Conservation (phyloP, 2,329 filamentous ascomycete genomes). For the Colletotrichum brevisporum region DNA sequence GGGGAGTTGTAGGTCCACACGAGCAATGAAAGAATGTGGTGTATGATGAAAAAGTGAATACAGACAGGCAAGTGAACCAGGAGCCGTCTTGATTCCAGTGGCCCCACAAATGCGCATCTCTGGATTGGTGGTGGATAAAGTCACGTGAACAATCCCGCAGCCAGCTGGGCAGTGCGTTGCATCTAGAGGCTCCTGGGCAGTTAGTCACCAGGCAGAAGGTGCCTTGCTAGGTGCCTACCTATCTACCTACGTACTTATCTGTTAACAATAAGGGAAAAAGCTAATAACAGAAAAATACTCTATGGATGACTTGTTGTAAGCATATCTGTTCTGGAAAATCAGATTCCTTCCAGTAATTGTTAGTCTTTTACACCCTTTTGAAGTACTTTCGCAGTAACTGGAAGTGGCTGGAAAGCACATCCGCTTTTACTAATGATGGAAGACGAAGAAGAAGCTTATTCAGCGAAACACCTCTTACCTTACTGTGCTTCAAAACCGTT, state of each 20-base stretch:
- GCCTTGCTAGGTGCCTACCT: no score
- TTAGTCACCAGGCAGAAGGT: no score
- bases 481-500: not conserved
- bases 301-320: no score
- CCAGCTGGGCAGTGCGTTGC: no score
- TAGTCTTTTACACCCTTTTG: no score
- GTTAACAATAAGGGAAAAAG: no score
- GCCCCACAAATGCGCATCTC: slow-evolving; percentile 12
- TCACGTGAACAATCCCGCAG: not conserved
- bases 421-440: slow-evolving; percentile 13
- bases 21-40: slow-evolving; percentile 33
- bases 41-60: slow-evolving; percentile 27
- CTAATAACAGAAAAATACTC: no score
- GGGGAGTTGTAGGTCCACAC: slow-evolving; percentile 17
- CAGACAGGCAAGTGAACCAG: slow-evolving; percentile 1
- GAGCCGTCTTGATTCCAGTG: slow-evolving; percentile 24
- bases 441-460: slow-evolving; percentile 8
- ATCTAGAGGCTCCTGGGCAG: no score
- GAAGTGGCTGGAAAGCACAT: slow-evolving; percentile 1
- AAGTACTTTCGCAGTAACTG: not conserved
- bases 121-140: not conserved
- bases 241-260: no score
- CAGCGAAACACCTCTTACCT: slow-evolving; percentile 7
- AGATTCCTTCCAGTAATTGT: no score
- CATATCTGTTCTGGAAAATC: no score